Evolutionary conservation across 257 asterid genomes (phyloP), one percentile per base, ranked within the genome.

Genomic region (Fraxinus quadrangulata): DNA sequence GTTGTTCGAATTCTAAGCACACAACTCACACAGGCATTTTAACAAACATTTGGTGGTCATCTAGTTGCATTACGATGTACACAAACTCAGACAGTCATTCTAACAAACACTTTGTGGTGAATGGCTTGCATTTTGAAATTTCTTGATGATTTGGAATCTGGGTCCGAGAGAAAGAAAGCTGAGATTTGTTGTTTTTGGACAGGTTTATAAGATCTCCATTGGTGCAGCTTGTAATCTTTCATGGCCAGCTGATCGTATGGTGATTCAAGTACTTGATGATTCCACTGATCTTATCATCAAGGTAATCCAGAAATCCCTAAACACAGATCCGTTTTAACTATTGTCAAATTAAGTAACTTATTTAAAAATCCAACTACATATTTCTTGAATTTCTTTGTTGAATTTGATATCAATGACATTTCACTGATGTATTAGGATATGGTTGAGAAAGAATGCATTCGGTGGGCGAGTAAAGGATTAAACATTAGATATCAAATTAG

Each of bases 181-280:
- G 28, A 23, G 47, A 26, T 78, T 2, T 28, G 17, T 6, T 51
- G 39, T 56, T 67, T 74, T 47, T 66, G 51, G 54, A 21, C 86
- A 94, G 97, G 98, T 94, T 36, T 91, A 93, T 78, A 91, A 93
- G 96, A 88, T 94, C 90, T 94, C 97, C 76, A 94, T 94, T 82
- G 98, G 98, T 51, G 98, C 98, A 71, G 97, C 97, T 72, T 94
- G 97, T 79, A 94, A 94, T 78, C 96, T 94, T 65, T 88, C 97
- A 0, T 94, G 98, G 98, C 98, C 98, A 45, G 82, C 96, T 2
- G 97, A 92, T 87, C 91, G 97, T 77, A 85, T 94, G 19, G 96
- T 94, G 76, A 92, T 94, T 85, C 98, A 94, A 85, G 98, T 94
- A 6, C 88, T 94, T 70, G 97, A 92, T 80, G 98, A 94, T 80